Base-by-base conservation (phyloP, 2,329 filamentous ascomycete genomes). In the Neonectria punicea region DNA sequence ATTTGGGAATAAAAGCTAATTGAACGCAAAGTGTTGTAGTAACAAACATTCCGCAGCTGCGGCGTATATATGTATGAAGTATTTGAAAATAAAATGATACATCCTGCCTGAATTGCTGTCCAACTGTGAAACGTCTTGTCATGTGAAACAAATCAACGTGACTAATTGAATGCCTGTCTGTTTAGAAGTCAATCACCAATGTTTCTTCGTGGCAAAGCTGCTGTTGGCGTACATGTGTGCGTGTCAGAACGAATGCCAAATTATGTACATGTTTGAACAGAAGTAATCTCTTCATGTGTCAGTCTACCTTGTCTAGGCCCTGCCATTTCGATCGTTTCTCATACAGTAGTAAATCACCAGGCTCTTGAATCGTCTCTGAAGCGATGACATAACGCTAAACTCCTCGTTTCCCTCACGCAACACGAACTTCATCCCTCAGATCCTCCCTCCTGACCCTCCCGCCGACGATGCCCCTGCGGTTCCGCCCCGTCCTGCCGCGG, bases 401-500 rank as follows among this genome's bases (percentile, higher is more conserved):
- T 11, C 10, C 49, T 20, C 3, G 30, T 58, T 28, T 10, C 22
- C 20, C 41, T 47, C 36, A 81, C 39, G 75, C 74, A 67, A 82
- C 82, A 20, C 82, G 78, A 28, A 84, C 65, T 67, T 83, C 81
- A 54, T 82, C 82, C 53, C 79, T 77, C 4, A 70, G 66, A 58
- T 79, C 78, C 25, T 84, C 83, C 55, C 86, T 79, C 68, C 82
- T 81, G 10, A 88, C 85, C 57, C 87, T 78, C 0, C 86, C 87
- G 2, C 94, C 94, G 1, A 98, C 94, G 76, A 98, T 95, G 0
- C 96, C 96, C 69, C 93, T 88, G 58, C 96, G 84, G 78, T 98
- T 97, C 68, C 96, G 85, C 0, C 96, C 96, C 4, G 94, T 98
- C 39, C 96, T 83, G 0, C 95, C 95, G 51, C 96, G 85, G 0